phyloP scores from a whole-genome alignment of 2,329 filamentous ascomycete genomes.

The Dactylellina sp. region DNA sequence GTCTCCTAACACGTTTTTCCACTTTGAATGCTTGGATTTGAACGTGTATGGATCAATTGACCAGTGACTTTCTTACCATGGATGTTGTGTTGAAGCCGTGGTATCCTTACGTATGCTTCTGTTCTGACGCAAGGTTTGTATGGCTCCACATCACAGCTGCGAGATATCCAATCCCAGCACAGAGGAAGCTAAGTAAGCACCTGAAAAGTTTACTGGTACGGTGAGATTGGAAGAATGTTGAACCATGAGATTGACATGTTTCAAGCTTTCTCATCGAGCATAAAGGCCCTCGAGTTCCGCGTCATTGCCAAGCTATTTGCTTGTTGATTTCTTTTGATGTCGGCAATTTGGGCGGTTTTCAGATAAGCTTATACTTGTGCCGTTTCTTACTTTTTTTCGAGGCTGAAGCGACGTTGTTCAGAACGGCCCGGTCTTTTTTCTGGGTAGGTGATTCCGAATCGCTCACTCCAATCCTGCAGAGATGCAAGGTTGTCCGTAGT shows the following conservation, averaged over 20 bases:
- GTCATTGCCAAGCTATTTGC: background rate
- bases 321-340: constrained; percentile 17
- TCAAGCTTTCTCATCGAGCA: constrained; percentile 19
- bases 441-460: constrained; percentile 48
- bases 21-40: constrained; percentile 2
- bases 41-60: background rate
- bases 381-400: constrained; percentile 17
- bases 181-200: constrained; percentile 29
- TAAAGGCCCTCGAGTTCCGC: background rate
- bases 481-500: constrained; percentile 39
- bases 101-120: constrained; percentile 5
- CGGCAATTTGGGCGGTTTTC: constrained; percentile 5
- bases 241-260: constrained; percentile 9
- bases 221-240: constrained; percentile 33
- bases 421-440: constrained; percentile 10
- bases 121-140: constrained; percentile 35
- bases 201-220: constrained; percentile 6
- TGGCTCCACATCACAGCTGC: constrained; percentile 25
- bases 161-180: constrained; percentile 34
- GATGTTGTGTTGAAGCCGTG: constrained; percentile 35
- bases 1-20: background rate
- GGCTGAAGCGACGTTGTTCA: constrained; percentile 24
- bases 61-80: background rate
- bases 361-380: constrained; percentile 5
- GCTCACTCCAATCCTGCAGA: constrained; percentile 19